These are phyloP conservation scores for Boletus pseudopeckii DNA, from an alignment of 768 basidiomycete genomes.

Conservation along the genomic window DNA sequence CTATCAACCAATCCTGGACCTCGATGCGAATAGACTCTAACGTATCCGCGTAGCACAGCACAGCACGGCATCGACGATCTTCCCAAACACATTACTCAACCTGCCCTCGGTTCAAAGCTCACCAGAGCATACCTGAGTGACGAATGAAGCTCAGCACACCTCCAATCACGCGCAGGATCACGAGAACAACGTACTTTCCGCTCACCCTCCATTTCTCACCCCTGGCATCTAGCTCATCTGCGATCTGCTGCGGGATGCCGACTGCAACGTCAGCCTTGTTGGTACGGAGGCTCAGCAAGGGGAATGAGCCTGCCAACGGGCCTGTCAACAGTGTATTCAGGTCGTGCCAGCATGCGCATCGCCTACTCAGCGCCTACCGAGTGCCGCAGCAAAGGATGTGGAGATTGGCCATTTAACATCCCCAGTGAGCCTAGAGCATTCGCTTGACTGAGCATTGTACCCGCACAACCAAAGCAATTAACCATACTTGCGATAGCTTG, in stretches of 20 bases:
- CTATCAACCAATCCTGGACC: too few relatives aligned
- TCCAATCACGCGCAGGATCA: background rate
- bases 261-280: slow-evolving; percentile 95
- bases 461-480: background rate
- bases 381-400: slow-evolving; percentile 67
- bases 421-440: slow-evolving; percentile 66
- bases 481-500: slow-evolving; percentile 79
- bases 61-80: background rate
- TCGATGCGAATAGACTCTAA: background rate
- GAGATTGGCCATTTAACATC: slow-evolving; percentile 86
- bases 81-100: background rate
- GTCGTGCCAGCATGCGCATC: background rate
- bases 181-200: slow-evolving; percentile 54
- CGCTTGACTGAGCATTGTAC: slow-evolving; percentile 1
- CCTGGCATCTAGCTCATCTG: slow-evolving; percentile 60
- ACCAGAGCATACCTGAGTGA: slow-evolving; percentile 30
- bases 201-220: slow-evolving; percentile 74
- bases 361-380: slow-evolving; percentile 46
- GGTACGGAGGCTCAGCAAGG: slow-evolving; percentile 81
- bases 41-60: background rate
- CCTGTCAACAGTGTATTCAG: slow-evolving; percentile 40
- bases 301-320: slow-evolving; percentile 74
- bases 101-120: slow-evolving; percentile 26
- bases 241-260: slow-evolving; percentile 65
- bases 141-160: background rate